phyloP scores from a whole-genome alignment of 257 asterid species.

The Cruciata laevipes region DNA sequence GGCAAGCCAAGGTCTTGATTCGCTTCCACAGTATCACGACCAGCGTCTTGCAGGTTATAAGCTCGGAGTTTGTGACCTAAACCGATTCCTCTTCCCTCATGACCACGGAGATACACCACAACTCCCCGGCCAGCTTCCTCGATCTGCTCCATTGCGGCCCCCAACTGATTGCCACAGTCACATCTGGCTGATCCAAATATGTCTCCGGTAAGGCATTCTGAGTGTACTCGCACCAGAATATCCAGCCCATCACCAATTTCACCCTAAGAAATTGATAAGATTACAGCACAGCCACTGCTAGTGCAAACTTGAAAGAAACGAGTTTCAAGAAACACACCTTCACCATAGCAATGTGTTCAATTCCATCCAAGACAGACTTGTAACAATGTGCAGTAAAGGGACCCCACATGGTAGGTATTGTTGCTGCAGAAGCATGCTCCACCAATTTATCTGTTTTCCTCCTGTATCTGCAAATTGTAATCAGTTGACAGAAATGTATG shows the following conservation, averaged over 20 bases:
- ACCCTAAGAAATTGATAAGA: slow-evolving; percentile 41
- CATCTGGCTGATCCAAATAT: slow-evolving; percentile 96
- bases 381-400: slow-evolving; percentile 85
- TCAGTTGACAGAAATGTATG: slow-evolving; percentile 15
- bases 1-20: slow-evolving; percentile 95
- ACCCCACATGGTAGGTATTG: slow-evolving; percentile 94
- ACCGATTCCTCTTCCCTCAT: slow-evolving; percentile 96
- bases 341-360: slow-evolving; percentile 97
- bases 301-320: not conserved
- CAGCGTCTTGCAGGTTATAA: slow-evolving; percentile 86
- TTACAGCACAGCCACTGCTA: not conserved
- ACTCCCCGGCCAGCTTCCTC: slow-evolving; percentile 94
- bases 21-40: slow-evolving; percentile 94
- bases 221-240: slow-evolving; percentile 89
- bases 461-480: slow-evolving; percentile 57
- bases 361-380: slow-evolving; percentile 77
- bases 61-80: slow-evolving; percentile 96
- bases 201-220: slow-evolving; percentile 96
- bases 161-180: slow-evolving; percentile 88
- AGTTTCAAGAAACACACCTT: slow-evolving; percentile 42
- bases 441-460: slow-evolving; percentile 84
- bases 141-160: slow-evolving; percentile 84
- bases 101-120: slow-evolving; percentile 93
- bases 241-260: slow-evolving; percentile 85
- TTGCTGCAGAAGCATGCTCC: slow-evolving; percentile 86